Evolutionary conservation across 2,329 filamentous ascomycete genomes (phyloP).

Genomic region (Colletotrichum coccodes): DNA sequence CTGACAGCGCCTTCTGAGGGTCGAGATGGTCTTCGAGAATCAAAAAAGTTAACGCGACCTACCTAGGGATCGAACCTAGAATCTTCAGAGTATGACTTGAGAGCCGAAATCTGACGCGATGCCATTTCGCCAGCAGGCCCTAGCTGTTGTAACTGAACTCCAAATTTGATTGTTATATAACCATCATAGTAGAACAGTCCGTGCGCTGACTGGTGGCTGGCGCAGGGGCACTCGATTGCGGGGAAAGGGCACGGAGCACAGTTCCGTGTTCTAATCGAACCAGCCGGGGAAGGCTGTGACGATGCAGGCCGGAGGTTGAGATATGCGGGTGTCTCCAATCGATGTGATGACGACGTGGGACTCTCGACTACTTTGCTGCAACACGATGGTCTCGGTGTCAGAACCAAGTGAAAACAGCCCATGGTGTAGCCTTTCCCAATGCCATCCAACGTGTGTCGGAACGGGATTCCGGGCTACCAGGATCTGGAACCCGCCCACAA

Average conservation of each 20-base stretch:
- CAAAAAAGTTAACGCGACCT: neutral
- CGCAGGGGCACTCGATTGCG: neutral
- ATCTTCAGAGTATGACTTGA: slow-evolving; percentile 28
- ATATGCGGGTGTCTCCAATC: neutral
- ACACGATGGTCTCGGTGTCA: too few species aligned
- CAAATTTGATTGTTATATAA: neutral
- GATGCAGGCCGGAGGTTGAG: neutral
- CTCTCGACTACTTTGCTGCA: too few species aligned
- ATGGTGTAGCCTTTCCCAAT: too few species aligned
- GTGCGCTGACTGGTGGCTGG: neutral
- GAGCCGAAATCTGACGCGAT: slow-evolving; percentile 33
- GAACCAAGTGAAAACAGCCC: too few species aligned
- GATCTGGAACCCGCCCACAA: too few species aligned
- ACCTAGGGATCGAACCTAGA: slow-evolving; percentile 32
- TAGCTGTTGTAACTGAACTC: accelerated
- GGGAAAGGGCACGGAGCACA: neutral
- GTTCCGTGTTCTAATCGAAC: neutral
- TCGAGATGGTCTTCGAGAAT: neutral
- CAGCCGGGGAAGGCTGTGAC: neutral
- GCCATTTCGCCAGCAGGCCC: slow-evolving; percentile 33
- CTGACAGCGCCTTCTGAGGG: too few species aligned
- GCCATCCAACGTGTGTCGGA: too few species aligned
- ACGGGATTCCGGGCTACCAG: too few species aligned
- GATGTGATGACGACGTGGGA: neutral
- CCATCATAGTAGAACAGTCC: accelerated